Evolutionary conservation across 2,329 filamentous ascomycete species (phyloP).

Genomic region (Epichloe typhina): DNA sequence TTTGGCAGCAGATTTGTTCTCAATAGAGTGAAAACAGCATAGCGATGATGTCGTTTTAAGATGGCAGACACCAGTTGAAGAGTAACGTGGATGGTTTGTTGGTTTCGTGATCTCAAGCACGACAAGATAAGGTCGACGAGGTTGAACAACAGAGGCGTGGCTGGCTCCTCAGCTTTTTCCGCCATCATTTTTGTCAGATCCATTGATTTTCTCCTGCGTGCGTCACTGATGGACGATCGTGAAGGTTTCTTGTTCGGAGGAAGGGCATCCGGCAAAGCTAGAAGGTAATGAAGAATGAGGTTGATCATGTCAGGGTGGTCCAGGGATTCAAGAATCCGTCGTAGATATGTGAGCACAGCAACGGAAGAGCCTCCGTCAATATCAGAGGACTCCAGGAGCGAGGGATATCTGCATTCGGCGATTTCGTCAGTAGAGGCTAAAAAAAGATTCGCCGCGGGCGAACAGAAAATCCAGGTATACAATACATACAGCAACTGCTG

Average conservation of each 20-base stretch:
- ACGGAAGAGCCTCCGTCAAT: conserved; percentile 94
- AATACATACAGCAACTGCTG: conserved; percentile 71
- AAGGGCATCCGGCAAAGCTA: conserved; percentile 58
- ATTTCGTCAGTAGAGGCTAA: not conserved
- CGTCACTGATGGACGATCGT: conserved; percentile 47
- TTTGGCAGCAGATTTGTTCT: conserved; percentile 47
- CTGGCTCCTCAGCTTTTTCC: conserved; percentile 56
- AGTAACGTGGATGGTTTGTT: conserved; percentile 81
- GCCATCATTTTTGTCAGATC: conserved; percentile 73
- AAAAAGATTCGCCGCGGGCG: not conserved
- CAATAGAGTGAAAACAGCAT: conserved; percentile 66
- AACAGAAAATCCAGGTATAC: too few relatives aligned
- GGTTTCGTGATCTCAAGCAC: conserved; percentile 70
- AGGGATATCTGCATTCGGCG: conserved; percentile 61
- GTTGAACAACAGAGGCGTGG: conserved; percentile 81
- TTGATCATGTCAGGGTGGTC: conserved; percentile 92
- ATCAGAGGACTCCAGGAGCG: conserved; percentile 89
- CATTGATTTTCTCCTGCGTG: conserved; percentile 76
- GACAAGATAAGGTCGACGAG: conserved; percentile 81
- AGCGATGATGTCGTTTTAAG: conserved; percentile 74
- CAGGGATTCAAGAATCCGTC: conserved; percentile 77
- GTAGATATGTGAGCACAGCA: conserved; percentile 85
- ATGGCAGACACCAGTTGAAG: conserved; percentile 79
- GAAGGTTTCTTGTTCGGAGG: conserved; percentile 21
- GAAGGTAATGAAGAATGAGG: conserved; percentile 80